Base-by-base conservation (phyloP, 257 asterid genomes). In the Asclepias syriaca region DNA sequence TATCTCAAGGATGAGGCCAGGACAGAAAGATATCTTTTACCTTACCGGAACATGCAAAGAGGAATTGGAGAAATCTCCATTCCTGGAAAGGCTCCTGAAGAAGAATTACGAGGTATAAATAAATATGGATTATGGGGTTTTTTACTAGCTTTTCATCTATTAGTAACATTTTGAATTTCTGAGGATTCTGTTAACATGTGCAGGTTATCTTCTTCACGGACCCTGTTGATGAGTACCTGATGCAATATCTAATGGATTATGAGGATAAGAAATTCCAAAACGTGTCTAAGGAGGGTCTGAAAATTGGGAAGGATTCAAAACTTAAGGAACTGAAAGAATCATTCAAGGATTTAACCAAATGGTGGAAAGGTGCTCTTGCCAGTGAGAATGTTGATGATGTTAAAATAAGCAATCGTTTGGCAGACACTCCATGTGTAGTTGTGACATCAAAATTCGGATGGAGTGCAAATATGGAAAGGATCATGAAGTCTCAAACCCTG, bases 11-110 rank as follows among this genome's bases (percentile, higher is more conserved):
- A 94, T 94, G 98, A 94, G 88, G 74, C 66, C 95, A 13, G 93
- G 95, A 64, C 99, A 94, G 87, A 94, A 94, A 74, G 99, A 94
- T 70, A 91, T 94, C 85, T 94, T 91, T 80, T 94, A 94, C 45
- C 90, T 94, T 59, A 91, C 99, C 49, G 98, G 99, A 74, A 69
- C 96, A 39, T 89, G 86, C 90, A 94, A 91, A 86, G 99, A 94
- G 72, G 98, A 94, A 80, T 74, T 94, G 81, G 96, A 91, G 82
- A 91, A 94, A 78, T 94, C 99, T 65, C 99, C 98, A 13, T 94
- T 94, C 96, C 97, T 94, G 2, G 99, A 94, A 79, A 88, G 95
- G 77, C 87, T 94, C 13, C 78, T 68, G 56, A 94, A 94, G 96
- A 94, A 91, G 75, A 88, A 89, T 77, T 94, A 84, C 13, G 99